Percentiles rank a stretch among this genome's conserved stretches.
These are phyloP conservation scores for Scleroderma bovista DNA, from an alignment of 768 basidiomycete species.

Conservation along the genomic window DNA sequence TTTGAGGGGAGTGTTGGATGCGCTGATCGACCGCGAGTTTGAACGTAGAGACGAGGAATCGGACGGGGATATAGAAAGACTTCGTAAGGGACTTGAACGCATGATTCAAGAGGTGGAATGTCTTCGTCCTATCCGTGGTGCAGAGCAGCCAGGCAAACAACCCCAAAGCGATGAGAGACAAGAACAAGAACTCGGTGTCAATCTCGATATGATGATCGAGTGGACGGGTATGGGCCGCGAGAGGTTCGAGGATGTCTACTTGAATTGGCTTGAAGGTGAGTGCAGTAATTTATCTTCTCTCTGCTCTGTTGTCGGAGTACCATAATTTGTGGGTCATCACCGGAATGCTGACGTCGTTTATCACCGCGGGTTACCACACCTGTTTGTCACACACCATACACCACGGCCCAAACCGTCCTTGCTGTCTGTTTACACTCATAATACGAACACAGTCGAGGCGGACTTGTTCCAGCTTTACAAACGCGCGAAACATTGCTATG, in stretches of 20 bases:
- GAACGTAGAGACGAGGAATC: background rate
- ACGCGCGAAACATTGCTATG: conserved; percentile 74
- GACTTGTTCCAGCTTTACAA: conserved; percentile 79
- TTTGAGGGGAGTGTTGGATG: background rate
- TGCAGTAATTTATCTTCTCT: background rate
- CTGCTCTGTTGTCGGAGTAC: too few relatives aligned
- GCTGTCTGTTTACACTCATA: too few relatives aligned
- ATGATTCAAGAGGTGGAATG: conserved; percentile 40
- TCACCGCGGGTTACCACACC: background rate
- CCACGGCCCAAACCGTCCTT: too few relatives aligned
- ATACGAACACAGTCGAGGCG: conserved; percentile 54
- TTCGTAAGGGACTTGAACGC: conserved; percentile 32
- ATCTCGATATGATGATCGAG: conserved; percentile 67
- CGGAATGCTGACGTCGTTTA: background rate
- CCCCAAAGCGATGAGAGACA: conserved; percentile 25
- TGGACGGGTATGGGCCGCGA: conserved; percentile 51
- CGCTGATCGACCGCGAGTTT: background rate
- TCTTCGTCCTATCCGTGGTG: conserved; percentile 30
- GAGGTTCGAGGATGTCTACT: conserved; percentile 60
- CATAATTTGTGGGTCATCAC: too few relatives aligned
- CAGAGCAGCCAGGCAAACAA: conserved; percentile 47
- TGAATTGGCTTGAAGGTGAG: conserved; percentile 78
- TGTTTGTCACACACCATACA: too few relatives aligned
- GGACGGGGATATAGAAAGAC: background rate
- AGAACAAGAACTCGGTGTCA: conserved; percentile 52